These are phyloP conservation scores for Cryptococcus sp. DNA, from an alignment of 1,284 basidiomycete genomes.

Conservation along the genomic window DNA sequence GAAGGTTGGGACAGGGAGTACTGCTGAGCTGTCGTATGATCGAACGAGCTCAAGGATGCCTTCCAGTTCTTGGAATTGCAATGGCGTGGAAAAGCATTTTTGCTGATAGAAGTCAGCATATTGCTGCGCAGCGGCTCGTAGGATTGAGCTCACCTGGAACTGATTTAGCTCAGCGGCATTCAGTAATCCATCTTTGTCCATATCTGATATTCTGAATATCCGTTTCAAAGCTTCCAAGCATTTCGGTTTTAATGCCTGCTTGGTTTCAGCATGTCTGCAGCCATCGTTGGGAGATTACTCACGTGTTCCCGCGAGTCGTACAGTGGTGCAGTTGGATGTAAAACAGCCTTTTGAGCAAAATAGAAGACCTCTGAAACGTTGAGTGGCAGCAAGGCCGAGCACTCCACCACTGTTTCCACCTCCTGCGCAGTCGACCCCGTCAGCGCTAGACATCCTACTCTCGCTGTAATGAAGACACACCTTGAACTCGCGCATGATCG, in stretches of 20 bases:
- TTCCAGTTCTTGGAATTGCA: slow-evolving; percentile 90
- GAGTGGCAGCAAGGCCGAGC: slow-evolving; percentile 81
- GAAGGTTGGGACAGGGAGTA: slow-evolving; percentile 41
- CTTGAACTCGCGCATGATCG: slow-evolving; percentile 98
- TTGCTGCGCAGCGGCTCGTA: neutral
- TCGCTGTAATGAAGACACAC: slow-evolving; percentile 52
- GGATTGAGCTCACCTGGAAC: slow-evolving; percentile 70
- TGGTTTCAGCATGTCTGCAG: neutral
- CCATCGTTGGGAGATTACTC: slow-evolving; percentile 23
- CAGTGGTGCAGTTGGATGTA: slow-evolving; percentile 94
- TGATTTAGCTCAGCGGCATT: slow-evolving; percentile 92
- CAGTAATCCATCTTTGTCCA: slow-evolving; percentile 89
- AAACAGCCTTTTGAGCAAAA: slow-evolving; percentile 96
- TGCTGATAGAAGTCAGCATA: slow-evolving; percentile 57
- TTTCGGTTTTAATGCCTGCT: slow-evolving; percentile 86
- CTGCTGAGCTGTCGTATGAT: slow-evolving; percentile 60
- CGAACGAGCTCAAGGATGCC: slow-evolving; percentile 85
- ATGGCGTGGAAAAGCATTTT: slow-evolving; percentile 91
- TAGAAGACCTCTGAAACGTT: slow-evolving; percentile 99
- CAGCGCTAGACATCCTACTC: neutral
- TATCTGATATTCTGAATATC: slow-evolving; percentile 95
- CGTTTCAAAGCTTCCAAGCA: slow-evolving; percentile 84
- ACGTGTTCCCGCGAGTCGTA: slow-evolving; percentile 97
- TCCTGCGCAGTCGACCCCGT: slow-evolving; percentile 61
- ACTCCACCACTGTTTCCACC: slow-evolving; percentile 98